phyloP scores from a whole-genome alignment of 176 grass and related monocot genomes.

The bread wheat (Triticum aestivum) region DNA sequence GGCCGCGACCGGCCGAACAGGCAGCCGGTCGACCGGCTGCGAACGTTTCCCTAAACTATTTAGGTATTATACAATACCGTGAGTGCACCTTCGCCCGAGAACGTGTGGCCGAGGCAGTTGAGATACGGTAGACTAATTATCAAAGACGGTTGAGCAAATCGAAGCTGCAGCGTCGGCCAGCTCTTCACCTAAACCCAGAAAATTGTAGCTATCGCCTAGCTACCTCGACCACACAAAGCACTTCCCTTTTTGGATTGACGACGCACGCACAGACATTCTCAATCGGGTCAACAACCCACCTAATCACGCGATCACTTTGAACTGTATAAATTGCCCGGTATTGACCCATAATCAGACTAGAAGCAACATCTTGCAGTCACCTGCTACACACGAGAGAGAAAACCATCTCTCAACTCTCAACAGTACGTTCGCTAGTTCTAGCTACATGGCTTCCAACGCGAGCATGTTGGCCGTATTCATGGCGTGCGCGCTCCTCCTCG shows the following conservation, averaged over 20 bases:
- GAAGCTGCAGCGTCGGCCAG: neutral
- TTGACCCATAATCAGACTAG: neutral
- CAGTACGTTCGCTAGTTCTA: no score
- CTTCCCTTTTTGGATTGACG: neutral
- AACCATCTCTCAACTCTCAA: no score
- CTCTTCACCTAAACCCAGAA: no score
- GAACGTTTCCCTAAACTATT: no score
- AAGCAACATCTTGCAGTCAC: neutral
- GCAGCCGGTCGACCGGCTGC: no score
- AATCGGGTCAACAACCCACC: slow-evolving; percentile 6
- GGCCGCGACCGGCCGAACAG: no score
- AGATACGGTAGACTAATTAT: no score
- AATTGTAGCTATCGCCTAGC: no score
- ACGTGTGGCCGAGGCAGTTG: no score
- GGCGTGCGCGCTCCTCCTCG: neutral
- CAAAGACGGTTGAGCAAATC: neutral
- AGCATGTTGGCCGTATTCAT: neutral
- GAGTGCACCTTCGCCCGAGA: no score
- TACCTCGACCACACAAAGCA: neutral
- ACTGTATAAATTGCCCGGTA: neutral
- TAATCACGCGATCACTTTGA: neutral
- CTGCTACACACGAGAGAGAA: neutral
- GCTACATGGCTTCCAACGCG: neutral
- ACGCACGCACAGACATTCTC: neutral
- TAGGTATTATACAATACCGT: no score